Percentiles rank a stretch among this genome's conserved stretches.
These are phyloP conservation scores for Plasmodium inui DNA, from an alignment of 169 alveolate genomes.

Conservation along the genomic window DNA sequence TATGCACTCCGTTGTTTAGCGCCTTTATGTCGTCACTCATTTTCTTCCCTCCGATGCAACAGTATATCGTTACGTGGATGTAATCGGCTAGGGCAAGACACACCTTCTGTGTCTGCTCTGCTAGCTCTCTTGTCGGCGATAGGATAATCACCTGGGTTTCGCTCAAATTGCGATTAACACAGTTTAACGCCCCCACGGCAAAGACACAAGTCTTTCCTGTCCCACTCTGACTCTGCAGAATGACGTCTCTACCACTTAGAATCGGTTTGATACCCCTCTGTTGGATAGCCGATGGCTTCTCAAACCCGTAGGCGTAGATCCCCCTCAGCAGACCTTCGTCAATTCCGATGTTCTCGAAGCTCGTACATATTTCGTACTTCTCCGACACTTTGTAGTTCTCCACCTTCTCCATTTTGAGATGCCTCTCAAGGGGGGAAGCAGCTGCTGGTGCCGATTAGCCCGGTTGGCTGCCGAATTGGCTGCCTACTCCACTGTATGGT, in stretches of 20 bases:
- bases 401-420: slow-evolving; percentile 34
- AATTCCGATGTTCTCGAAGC: slow-evolving; percentile 95
- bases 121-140: slow-evolving; percentile 99
- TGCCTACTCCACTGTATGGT: too few relatives aligned
- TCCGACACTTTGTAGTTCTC: slow-evolving; percentile 45
- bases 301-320: slow-evolving; percentile 98
- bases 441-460: too few relatives aligned
- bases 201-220: slow-evolving; percentile 99
- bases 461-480: too few relatives aligned
- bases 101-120: slow-evolving; percentile 97
- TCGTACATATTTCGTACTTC: slow-evolving; percentile 58
- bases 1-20: slow-evolving; percentile 97
- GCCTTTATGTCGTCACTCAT: slow-evolving; percentile 97
- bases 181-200: slow-evolving; percentile 96
- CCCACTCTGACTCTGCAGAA: slow-evolving; percentile 99
- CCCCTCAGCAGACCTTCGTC: slow-evolving; percentile 97
- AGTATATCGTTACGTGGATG: slow-evolving; percentile 93
- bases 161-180: slow-evolving; percentile 92
- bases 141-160: slow-evolving; percentile 96
- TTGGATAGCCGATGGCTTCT: slow-evolving; percentile 99
- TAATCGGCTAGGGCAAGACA: slow-evolving; percentile 92
- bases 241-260: slow-evolving; percentile 97
- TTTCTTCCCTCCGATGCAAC: slow-evolving; percentile 99
- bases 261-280: slow-evolving; percentile 99
- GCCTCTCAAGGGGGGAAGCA: too few relatives aligned